Evolutionary conservation across 2,329 filamentous ascomycete species (phyloP), one percentile per base, ranked within the genome.

Genomic region (Neonectria ditissima): DNA sequence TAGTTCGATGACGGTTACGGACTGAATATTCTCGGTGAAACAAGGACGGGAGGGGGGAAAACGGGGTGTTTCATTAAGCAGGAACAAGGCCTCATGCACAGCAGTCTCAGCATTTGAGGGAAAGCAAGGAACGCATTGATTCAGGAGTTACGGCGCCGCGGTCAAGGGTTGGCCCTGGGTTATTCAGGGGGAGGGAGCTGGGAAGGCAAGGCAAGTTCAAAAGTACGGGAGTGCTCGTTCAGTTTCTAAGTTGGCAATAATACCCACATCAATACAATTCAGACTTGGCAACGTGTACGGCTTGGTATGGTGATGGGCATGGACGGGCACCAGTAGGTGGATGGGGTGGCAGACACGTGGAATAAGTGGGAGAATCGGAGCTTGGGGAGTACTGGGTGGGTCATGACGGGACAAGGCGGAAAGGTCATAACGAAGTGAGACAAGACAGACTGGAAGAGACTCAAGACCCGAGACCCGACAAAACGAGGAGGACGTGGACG

Each of bases 221-320:
- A 20, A 41, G 55, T 50, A 18, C 16, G 50, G 51, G 39, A 47
- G 47, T 54, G 26, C 24, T 24, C 32, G 20, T 63, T 63, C 18
- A 39, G 54, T 52, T 26, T 48, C 28, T 44, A 28, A 28, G 44
- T 63, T 63, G 44, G 41, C 53, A 58, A 63, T 58, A 63, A 63
- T 63, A 58, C 59, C 54, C 32, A 32, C 16, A 37, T 22, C 18
- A 58, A 53, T 50, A 52, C 26, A 50, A 22, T 43, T 32, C 47
- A 58, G 4, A 3, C 34, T 51, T 52, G 28, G n/a, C n/a, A 32
- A 34, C 4, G 10, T 32, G n/a, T n/a, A 10, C 14, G 24, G 28
- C 6, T 7, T 30, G 28, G 6, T 9, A 30, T 30, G 5, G 10
- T 30, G 28, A 10, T 10, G 9, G 28, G 28, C 6, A 30, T 30